Conservation (phyloP, 305 asterid species). For the Fraxinus dipetala region DNA sequence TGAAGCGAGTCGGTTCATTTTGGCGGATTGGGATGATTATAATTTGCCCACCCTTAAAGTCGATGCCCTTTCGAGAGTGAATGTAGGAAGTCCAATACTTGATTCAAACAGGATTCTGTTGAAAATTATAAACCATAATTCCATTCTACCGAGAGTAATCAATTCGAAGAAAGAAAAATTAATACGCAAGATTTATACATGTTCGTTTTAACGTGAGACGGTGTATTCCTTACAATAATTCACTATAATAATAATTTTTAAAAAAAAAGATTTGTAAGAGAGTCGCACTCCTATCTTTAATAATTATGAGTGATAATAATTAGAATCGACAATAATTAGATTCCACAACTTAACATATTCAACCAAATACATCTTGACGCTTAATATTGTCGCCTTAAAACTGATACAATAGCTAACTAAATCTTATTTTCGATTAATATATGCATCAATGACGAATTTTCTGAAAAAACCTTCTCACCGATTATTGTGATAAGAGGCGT, state of each 20-base stretch:
- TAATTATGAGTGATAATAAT: too few relatives aligned
- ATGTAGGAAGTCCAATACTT: background rate
- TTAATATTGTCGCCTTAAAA: background rate
- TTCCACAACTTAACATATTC: background rate
- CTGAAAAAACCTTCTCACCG: background rate
- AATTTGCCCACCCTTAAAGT: background rate
- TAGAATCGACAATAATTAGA: too few relatives aligned
- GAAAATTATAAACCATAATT: background rate
- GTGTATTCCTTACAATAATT: too few relatives aligned
- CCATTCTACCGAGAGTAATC: background rate
- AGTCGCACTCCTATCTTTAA: too few relatives aligned
- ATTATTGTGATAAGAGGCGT: too few relatives aligned
- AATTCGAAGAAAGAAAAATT: background rate
- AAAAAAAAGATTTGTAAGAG: too few relatives aligned
- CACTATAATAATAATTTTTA: too few relatives aligned
- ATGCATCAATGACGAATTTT: background rate
- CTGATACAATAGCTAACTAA: background rate
- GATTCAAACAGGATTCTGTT: background rate
- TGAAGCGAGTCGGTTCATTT: too few relatives aligned
- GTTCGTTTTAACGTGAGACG: too few relatives aligned
- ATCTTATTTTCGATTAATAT: background rate
- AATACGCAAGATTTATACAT: background rate
- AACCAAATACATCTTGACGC: background rate
- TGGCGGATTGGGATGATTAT: background rate
- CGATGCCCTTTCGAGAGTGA: background rate